These are phyloP conservation scores for Letharia columbiana DNA, from an alignment of 495 filamentous ascomycete genomes.

Conservation along the genomic window DNA sequence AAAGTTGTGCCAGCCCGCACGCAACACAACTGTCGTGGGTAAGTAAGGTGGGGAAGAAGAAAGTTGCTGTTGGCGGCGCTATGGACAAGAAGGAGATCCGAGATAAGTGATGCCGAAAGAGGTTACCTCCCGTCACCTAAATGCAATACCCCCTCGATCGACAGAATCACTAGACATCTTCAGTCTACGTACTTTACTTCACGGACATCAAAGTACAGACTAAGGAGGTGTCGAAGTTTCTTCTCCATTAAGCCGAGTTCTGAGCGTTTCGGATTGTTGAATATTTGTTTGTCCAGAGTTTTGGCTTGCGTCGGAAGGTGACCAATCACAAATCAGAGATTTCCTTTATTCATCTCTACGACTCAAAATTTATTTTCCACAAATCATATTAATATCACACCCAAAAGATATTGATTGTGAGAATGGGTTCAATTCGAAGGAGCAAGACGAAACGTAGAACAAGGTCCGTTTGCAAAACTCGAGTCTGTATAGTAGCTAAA, in stretches of 20 bases:
- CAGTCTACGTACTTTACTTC: too few relatives aligned
- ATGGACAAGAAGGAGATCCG: not conserved
- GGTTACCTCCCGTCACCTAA: not conserved
- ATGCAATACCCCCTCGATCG: not conserved
- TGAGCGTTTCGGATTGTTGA: not conserved
- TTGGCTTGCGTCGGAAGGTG: not conserved
- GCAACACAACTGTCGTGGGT: not conserved
- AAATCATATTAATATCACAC: not conserved
- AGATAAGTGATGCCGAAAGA: conserved; percentile 8
- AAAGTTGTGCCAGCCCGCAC: not conserved
- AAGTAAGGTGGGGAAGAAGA: not conserved
- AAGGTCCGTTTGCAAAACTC: conserved; percentile 35
- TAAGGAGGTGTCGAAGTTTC: not conserved
- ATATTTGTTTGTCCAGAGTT: not conserved
- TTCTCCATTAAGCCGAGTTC: not conserved
- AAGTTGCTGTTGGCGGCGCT: conserved; percentile 4
- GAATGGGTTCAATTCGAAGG: conserved; percentile 49
- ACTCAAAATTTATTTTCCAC: not conserved
- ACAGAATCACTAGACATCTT: too few relatives aligned
- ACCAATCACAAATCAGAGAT: not conserved
- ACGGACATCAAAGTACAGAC: not conserved
- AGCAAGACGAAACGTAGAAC: conserved; percentile 52
- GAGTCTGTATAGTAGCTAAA: conserved; percentile 1
- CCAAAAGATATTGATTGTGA: conserved; percentile 4
- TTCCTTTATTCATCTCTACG: not conserved